Conservation (phyloP, 345 rosid genomes). For the Eucalyptus pumila region DNA sequence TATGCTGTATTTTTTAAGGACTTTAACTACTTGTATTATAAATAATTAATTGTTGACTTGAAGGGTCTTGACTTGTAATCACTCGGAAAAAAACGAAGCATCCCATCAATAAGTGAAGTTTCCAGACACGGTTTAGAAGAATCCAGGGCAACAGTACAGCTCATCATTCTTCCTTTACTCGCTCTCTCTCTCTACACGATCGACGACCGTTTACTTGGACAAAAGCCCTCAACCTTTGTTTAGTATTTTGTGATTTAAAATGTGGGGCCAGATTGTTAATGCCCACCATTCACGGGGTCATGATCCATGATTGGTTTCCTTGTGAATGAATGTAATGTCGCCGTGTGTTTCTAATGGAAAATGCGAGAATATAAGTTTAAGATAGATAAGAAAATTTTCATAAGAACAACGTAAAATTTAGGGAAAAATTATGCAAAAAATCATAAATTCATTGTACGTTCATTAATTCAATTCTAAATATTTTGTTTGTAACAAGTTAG, state of each 20-base stretch:
- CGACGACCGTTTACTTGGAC: not conserved
- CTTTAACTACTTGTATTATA: no score
- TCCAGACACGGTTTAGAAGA: not conserved
- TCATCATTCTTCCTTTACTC: not conserved
- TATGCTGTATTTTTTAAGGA: not conserved
- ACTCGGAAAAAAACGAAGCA: not conserved
- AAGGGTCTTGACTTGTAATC: not conserved
- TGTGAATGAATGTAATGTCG: not conserved
- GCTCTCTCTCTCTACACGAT: not conserved
- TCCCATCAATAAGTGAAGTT: not conserved
- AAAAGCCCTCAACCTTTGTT: not conserved
- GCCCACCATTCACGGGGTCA: not conserved
- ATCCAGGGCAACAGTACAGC: not conserved
- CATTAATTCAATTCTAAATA: no score
- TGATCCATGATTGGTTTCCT: not conserved
- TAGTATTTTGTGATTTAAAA: not conserved
- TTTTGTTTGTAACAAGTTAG: no score
- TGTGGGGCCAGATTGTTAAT: not conserved
- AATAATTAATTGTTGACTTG: not conserved
- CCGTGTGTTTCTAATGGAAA: not conserved
- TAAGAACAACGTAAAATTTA: no score
- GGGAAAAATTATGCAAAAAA: no score
- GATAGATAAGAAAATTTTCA: not conserved
- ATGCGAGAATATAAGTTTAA: not conserved
- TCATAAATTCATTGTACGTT: no score